Evolutionary conservation across 352 stramenopile species (phyloP), one percentile per base, ranked within the genome.

Genomic region (Phytophthora tentaculata): DNA sequence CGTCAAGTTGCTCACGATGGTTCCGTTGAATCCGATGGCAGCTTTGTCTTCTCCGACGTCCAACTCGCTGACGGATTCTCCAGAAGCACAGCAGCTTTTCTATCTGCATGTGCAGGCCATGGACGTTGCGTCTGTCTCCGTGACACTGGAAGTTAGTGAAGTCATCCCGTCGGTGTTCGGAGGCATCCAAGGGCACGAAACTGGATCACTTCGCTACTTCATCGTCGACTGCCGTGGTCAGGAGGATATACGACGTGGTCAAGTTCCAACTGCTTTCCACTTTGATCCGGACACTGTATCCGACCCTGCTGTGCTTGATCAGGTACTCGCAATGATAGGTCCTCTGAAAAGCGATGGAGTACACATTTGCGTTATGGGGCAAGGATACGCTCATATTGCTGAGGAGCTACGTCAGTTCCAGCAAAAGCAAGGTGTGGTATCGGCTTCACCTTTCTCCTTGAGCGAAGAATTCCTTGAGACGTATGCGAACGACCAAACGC

Each of bases 331-430:
- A 24, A 92, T 83, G 37, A 71, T 96, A 0, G 72, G 76, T 14
- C 82, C 86, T 16, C 58, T 94, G 9, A 90, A 92, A 67, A 73
- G 41, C 28, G 82, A 76, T 19, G 73, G 65, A 45, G 75, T 93
- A 22, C 88, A 96, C 59, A 69, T 96, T 54, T 90, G 80, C 24
- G 82, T 96, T 39, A 90, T 96, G 83, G 86, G 86, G 6, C 80
- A 94, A 24, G 88, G 88, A 13, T 91, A 91, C 60, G 81, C 79
- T 8, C 77, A 90, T 58, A 75, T 92, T 57, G 85, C 83, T 0
- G 69, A 82, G 52, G 81, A 91, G 24, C 48, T 93, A 19, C 81
- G 76, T 13, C 70, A 83, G 19, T 80, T 73, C 24, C 73, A 80
- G 35, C 37, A 71, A 29, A 71, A 76, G 17, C 61, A 66, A 22